Conservation (phyloP, 2,329 filamentous ascomycete genomes). For the Grosmannia clavigera region DNA sequence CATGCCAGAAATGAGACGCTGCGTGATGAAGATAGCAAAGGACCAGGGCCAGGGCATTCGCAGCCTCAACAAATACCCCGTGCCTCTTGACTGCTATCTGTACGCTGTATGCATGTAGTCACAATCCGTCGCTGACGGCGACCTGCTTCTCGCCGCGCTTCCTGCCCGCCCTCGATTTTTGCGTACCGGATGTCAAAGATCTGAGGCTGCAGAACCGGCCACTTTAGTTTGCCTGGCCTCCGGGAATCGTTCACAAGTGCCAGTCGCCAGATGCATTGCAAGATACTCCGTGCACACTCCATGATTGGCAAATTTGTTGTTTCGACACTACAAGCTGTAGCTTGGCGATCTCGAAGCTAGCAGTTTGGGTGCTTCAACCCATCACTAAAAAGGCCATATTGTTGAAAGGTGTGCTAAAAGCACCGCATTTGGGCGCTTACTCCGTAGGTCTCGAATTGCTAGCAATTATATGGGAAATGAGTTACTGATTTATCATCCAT, state of each 20-base stretch:
- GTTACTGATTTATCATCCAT: not conserved
- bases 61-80: not conserved
- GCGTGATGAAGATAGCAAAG: not conserved
- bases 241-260: not conserved
- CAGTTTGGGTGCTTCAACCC: not conserved
- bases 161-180: not conserved
- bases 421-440: not conserved
- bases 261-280: not conserved
- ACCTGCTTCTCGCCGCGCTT: not conserved
- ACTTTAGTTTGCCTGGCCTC: conserved; percentile 8
- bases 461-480: not conserved
- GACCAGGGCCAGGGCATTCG: not conserved
- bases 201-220: conserved; percentile 11
- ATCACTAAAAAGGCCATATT: not conserved
- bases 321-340: not conserved
- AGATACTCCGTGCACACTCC: not conserved
- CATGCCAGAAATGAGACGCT: not conserved
- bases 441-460: not conserved
- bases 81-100: not conserved
- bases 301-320: not conserved
- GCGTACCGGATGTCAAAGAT: not conserved
- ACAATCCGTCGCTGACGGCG: not conserved
- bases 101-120: not conserved
- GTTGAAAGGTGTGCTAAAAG: not conserved
- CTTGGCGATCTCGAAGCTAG: not conserved